Percentiles rank a stretch among this genome's conserved stretches.
Evolutionary conservation across 768 basidiomycete genomes (phyloP).

Genomic region (Tricholoma sp.): DNA sequence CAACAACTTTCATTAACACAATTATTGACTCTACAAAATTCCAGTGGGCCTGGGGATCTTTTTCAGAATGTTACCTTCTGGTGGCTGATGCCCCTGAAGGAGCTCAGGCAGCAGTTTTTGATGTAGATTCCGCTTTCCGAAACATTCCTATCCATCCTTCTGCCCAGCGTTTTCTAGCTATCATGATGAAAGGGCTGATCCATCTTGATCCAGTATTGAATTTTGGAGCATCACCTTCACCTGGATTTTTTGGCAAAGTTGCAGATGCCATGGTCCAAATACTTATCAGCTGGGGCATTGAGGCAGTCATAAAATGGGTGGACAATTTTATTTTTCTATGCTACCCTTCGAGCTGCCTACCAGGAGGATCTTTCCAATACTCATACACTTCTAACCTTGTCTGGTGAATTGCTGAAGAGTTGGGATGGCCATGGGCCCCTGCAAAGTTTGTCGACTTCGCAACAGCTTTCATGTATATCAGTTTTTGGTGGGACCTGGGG

Average conservation of each 20-base stretch:
- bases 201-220: conserved; percentile 5
- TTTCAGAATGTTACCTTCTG: not conserved
- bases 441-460: conserved; percentile 24
- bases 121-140: not conserved
- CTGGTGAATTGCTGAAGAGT: conserved; percentile 11
- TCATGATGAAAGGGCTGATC: not conserved
- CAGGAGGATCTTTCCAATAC: conserved; percentile 1
- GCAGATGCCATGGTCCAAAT: conserved; percentile 26
- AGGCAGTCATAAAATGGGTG: conserved; percentile 25
- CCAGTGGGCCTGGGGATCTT: conserved; percentile 5
- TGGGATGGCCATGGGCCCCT: conserved; percentile 32
- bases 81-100: not conserved
- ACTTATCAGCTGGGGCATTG: not conserved
- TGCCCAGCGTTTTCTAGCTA: not conserved
- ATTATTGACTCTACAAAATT: not conserved
- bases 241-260: conserved; percentile 24
- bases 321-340: conserved; percentile 30
- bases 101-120: not conserved
- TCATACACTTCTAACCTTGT: conserved; percentile 18
- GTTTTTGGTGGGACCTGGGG: conserved; percentile 30
- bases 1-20: no score
- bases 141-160: not conserved
- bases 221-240: conserved; percentile 22
- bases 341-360: conserved; percentile 3
- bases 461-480: conserved; percentile 26